These are phyloP conservation scores for Ramularia endophylla DNA, from an alignment of 2,329 filamentous ascomycete genomes.

Conservation along the genomic window DNA sequence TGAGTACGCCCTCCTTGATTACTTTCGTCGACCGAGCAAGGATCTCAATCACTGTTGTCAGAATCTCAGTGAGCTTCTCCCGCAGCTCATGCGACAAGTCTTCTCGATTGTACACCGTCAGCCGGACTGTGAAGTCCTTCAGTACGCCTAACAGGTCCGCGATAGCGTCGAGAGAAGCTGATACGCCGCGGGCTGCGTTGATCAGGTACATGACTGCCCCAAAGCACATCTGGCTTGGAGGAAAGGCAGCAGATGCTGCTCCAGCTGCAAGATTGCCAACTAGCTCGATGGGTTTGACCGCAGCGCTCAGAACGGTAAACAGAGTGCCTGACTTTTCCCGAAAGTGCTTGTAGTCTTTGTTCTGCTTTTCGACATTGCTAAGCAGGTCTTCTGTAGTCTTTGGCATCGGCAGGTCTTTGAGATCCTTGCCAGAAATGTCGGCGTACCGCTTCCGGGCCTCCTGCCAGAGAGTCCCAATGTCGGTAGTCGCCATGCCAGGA, in stretches of 20 bases:
- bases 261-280: slow-evolving; percentile 37
- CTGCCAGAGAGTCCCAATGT: slow-evolving; percentile 4
- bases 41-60: slow-evolving; percentile 42
- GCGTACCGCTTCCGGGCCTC: slow-evolving; percentile 6
- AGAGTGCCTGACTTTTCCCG: slow-evolving; percentile 5
- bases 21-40: slow-evolving; percentile 41
- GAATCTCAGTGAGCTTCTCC: slow-evolving; percentile 38
- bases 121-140: slow-evolving; percentile 30
- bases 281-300: slow-evolving; percentile 33
- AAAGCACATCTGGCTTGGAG: slow-evolving; percentile 39
- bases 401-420: slow-evolving; percentile 8
- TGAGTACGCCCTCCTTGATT: slow-evolving; percentile 37
- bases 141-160: slow-evolving; percentile 40
- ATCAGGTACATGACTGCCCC: slow-evolving; percentile 41
- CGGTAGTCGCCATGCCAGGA: not conserved
- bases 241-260: slow-evolving; percentile 35
- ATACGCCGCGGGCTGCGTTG: slow-evolving; percentile 42
- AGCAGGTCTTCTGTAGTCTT: slow-evolving; percentile 7
- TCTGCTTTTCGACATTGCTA: slow-evolving; percentile 4
- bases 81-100: slow-evolving; percentile 35
- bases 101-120: slow-evolving; percentile 39
- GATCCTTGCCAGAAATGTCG: slow-evolving; percentile 4
- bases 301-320: slow-evolving; percentile 5
- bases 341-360: slow-evolving; percentile 6
- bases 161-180: slow-evolving; percentile 42